Evolutionary conservation across 2,329 filamentous ascomycete species (phyloP), one percentile per base, ranked within the genome.

Genomic region (Phaeosphaeriaceae sp.): DNA sequence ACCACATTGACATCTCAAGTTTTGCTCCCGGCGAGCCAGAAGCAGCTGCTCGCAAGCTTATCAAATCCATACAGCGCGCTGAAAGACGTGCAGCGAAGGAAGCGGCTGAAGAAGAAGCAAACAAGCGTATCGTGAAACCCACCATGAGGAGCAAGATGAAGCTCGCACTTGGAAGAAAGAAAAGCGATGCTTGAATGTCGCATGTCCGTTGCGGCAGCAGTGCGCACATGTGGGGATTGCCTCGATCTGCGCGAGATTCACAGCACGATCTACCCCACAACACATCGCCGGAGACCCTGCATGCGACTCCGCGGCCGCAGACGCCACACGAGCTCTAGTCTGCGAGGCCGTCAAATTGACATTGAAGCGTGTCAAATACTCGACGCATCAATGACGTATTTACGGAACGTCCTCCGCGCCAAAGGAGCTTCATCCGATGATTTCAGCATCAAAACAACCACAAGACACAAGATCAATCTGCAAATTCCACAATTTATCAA

Each of bases 1-100:
- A 44, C 1, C 63, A 62, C 36, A 62, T 66, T 17, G 72, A 72
- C 48, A 13, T 73, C 15, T 55, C 60, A 45, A 66, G 61, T 1
- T 53, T 53, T 27, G 47, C 53, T 4, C 48, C 52, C 22, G 27
- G 21, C 2, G 49, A 53, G 9, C 60, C 69, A 1, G 61, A 69
- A 15, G 52, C 58, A 1, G 64, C 59, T 3, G 56, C 70, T 25
- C 46, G 49, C 21, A 61, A 50, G 2, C 51, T 74, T 42, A 53
- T 73, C 7, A 60, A 54, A 27, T 62, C 56, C 5, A 60, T 69
- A 2, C 27, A 41, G 21, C 51, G 48, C 41, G 59, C 53, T 2
- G 51, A 62, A 33, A 47, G 52, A 31, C 55, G 57, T 49, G 54
- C 67, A 54, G 36, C 40, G 11, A 59, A 52, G 17, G 62, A 63